Base-by-base conservation (phyloP, 768 basidiomycete genomes). In the Mycena latifolia region DNA sequence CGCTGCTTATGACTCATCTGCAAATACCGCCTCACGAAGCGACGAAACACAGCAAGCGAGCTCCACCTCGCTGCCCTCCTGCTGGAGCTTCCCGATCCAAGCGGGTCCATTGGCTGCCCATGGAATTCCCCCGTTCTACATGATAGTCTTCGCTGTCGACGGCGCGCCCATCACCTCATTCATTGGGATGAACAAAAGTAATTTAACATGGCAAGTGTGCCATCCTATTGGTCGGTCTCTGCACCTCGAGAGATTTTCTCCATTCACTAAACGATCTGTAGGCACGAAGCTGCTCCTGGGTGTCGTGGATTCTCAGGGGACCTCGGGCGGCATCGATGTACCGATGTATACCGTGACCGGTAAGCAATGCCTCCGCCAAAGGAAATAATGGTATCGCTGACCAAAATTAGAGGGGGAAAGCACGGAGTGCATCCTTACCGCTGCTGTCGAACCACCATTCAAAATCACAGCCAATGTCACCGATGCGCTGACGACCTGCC, bases 251-350 rank as follows among this genome's bases (percentile, higher is more conserved):
- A n/a, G n/a, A n/a, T n/a, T n/a, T n/a, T n/a, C n/a, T n/a, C n/a
- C n/a, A n/a, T n/a, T n/a, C n/a, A n/a, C n/a, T n/a, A n/a, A n/a
- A n/a, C n/a, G n/a, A n/a, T n/a, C n/a, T n/a, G n/a, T n/a, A 88
- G 87, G 80, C 22, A 76, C 82, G 11, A 71, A 75, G 29, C 67
- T 88, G 15, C 58, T 85, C 35, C 71, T 87, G n/a, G 78, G 75
- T n/a, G 78, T 86, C 24, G 76, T 84, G 12, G 84, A 88, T 71
- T 75, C 84, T 8, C 73, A 76, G 15, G 82, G 82, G 5, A 79
- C 73, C 48, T 78, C 81, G 1, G 83, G 82, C 0, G 86, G 84
- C 15, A 73, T 84, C 33, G 71, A 79, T 6, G 75, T 78, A 0
- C 45, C 64, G 8, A 45, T 81, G 35, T 81, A 77, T 61, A 78